These are phyloP conservation scores for Lumnitzera racemosa DNA, from an alignment of 345 rosid genomes.

Conservation along the genomic window DNA sequence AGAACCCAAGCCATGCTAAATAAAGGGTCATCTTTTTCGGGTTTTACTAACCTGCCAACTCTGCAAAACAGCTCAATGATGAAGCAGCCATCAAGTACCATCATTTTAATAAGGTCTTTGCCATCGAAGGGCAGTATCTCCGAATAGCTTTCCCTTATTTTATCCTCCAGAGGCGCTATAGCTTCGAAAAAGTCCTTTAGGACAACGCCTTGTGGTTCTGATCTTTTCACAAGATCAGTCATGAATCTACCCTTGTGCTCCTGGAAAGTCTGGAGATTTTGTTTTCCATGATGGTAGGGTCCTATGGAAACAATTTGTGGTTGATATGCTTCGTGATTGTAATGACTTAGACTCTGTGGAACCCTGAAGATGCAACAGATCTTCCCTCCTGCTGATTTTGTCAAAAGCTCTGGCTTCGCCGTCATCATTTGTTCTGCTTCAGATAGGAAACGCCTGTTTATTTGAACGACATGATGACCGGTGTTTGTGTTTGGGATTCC, in stretches of 20 bases:
- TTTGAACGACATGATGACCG: no score
- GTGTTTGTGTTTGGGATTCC: no score
- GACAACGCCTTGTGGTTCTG: neutral
- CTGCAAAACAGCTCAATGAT: slow-evolving; percentile 42
- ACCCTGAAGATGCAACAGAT: slow-evolving; percentile 45
- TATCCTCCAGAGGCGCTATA: slow-evolving; percentile 13
- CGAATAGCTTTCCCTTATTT: slow-evolving; percentile 26
- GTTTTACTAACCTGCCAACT: slow-evolving; percentile 24
- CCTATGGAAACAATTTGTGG: slow-evolving; percentile 45
- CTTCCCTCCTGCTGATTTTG: slow-evolving; percentile 20
- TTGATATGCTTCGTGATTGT: no score
- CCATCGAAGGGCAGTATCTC: slow-evolving; percentile 11
- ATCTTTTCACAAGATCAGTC: slow-evolving; percentile 15
- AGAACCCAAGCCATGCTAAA: slow-evolving; percentile 44
- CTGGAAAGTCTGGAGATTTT: slow-evolving; percentile 29
- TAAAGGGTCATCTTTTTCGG: slow-evolving; percentile 37
- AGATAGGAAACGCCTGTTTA: no score
- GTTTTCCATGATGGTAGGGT: slow-evolving; percentile 37
- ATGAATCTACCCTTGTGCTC: slow-evolving; percentile 39
- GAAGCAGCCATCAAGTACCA: slow-evolving; percentile 59
- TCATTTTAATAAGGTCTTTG: slow-evolving; percentile 29
- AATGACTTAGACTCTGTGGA: slow-evolving; percentile 25
- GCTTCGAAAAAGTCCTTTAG: slow-evolving; percentile 11
- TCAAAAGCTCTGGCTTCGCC: slow-evolving; percentile 17
- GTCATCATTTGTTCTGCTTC: no score